Conservation (phyloP, 2,329 filamentous ascomycete species). For the Stachybotrys chlorohalonatus region DNA sequence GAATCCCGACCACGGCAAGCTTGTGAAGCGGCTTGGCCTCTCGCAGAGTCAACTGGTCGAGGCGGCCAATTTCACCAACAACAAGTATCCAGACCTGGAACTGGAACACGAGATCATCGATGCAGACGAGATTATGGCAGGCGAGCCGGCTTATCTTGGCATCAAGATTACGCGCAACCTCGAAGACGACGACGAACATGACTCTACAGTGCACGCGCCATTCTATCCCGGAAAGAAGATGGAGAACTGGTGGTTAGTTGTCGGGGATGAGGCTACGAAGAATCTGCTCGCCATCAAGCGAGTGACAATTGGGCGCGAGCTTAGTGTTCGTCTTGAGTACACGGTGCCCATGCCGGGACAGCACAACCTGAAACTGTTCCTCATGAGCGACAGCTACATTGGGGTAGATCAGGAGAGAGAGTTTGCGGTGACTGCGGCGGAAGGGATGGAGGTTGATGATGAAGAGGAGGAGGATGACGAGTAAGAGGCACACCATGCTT, state of each 20-base stretch:
- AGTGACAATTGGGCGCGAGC: conserved; percentile 71
- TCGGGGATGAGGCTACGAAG: conserved; percentile 85
- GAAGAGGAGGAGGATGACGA: conserved; percentile 53
- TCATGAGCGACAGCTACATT: conserved; percentile 96
- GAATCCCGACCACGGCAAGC: conserved; percentile 68
- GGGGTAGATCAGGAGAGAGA: conserved; percentile 93
- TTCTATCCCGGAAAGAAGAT: conserved; percentile 90
- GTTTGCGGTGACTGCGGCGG: conserved; percentile 76
- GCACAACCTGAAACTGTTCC: conserved; percentile 80
- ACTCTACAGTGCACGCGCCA: conserved; percentile 82
- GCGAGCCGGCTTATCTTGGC: conserved; percentile 72
- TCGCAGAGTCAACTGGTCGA: conserved; percentile 75
- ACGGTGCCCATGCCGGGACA: conserved; percentile 76
- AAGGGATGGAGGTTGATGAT: conserved; percentile 92
- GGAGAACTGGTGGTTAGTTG: conserved; percentile 98
- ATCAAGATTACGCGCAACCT: conserved; percentile 80
- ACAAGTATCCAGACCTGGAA: conserved; percentile 91
- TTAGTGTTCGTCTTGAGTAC: conserved; percentile 78
- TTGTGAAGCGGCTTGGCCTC: conserved; percentile 72
- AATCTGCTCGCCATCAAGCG: conserved; percentile 88
- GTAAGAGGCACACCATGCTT: conserved; percentile 7
- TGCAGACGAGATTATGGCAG: conserved; percentile 67
- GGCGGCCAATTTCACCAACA: conserved; percentile 91
- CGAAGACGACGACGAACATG: conserved; percentile 57
- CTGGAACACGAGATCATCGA: conserved; percentile 83